A percentile compares a stretch with the other conserved stretches of the same genome.
phyloP scores from a whole-genome alignment of 352 stramenopile species.

The Pythium sukuiense region DNA sequence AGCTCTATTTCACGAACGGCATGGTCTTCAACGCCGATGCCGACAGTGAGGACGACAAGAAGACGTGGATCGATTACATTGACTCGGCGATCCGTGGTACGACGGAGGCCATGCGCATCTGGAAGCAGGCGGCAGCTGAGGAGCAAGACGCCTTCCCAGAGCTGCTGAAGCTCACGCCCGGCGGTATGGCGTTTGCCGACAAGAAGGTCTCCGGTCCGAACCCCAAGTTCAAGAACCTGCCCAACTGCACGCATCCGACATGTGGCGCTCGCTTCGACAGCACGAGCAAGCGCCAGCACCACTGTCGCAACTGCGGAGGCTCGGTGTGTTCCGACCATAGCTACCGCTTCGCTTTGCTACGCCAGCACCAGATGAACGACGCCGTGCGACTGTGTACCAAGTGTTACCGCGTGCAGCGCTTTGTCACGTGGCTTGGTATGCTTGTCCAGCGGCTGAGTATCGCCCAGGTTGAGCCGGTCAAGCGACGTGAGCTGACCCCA shows the following conservation, averaged over 20 bases:
- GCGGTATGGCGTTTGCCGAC: slow-evolving; percentile 59
- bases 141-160: slow-evolving; percentile 25
- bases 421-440: slow-evolving; percentile 67
- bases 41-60: slow-evolving; percentile 79
- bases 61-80: slow-evolving; percentile 80
- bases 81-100: slow-evolving; percentile 51
- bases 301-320: slow-evolving; percentile 80
- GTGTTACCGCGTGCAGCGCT: slow-evolving; percentile 76
- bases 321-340: slow-evolving; percentile 84
- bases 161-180: slow-evolving; percentile 51
- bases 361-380: slow-evolving; percentile 62
- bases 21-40: slow-evolving; percentile 79
- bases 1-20: slow-evolving; percentile 73
- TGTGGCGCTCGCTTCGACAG: slow-evolving; percentile 76
- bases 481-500: slow-evolving; percentile 39
- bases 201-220: slow-evolving; percentile 45
- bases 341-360: slow-evolving; percentile 62
- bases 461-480: slow-evolving; percentile 41
- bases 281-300: slow-evolving; percentile 69
- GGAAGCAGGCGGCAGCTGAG: slow-evolving; percentile 31
- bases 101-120: slow-evolving; percentile 37
- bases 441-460: slow-evolving; percentile 59
- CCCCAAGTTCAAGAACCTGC: slow-evolving; percentile 74
- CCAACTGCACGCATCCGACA: slow-evolving; percentile 56
- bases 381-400: slow-evolving; percentile 66